Base-by-base conservation (phyloP, 257 asterid genomes). In the Solanum bulbocastanum region DNA sequence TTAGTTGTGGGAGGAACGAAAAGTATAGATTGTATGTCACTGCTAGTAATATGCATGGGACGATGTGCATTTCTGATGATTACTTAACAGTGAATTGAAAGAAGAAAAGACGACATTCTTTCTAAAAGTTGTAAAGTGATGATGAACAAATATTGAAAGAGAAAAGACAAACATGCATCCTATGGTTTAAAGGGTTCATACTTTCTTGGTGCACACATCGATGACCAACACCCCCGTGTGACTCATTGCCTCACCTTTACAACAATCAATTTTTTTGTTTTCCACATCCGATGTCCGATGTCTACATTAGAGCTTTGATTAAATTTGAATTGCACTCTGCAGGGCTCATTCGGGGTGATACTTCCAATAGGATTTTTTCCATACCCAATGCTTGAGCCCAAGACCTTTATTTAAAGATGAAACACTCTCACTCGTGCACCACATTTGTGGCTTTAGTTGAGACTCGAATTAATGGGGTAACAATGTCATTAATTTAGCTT, bases 1-100 rank as follows among this genome's bases (percentile, higher is more conserved):
- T 15, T 14, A 49, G 58, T 49, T 46, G 20, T 49, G 58, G 6
- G 58, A 49, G 3, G 58, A 88, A 73, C 82, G 84, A 88, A 89
- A 92, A 89, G 85, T 40, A 58, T 23, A n/a, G 10, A 72, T 89
- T 86, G 93, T 39, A 39, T 92, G 33, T 90, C 89, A 91, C 22
- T 15, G 20, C 58, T 15, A 49, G 90, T 79, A 86, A 74, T 84
- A n/a, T 65, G 72, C 37, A 83, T 89, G 90, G 94, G 89, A 87
- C 39, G 46, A 71, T 40, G 91, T 91, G 94, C 87, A 66, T 88
- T 88, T 78, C 8, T 71, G 81, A 87, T 79, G 46, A 46, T 89
- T 18, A 23, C 10, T 18, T 37, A 52, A 79, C n/a, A 14, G 85
- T 44, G 8, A 27, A 79, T 79, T 46, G 85, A 35, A 75, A 37